A percentile compares a stretch with the other conserved stretches of the same genome.
Evolutionary conservation across 2,329 filamentous ascomycete species (phyloP).

Genomic region (Penicillium digitatum): DNA sequence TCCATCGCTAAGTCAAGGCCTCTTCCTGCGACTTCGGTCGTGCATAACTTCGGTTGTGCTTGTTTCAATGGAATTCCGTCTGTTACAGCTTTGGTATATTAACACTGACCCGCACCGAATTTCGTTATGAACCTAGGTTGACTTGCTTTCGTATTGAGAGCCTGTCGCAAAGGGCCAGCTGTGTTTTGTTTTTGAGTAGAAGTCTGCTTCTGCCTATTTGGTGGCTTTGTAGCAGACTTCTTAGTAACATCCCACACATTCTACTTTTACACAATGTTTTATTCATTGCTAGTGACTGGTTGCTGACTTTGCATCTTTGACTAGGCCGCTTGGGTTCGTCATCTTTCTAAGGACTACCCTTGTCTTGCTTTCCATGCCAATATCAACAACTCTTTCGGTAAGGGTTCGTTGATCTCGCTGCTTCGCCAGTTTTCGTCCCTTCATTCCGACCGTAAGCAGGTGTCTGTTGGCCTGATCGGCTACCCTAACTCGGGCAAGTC

Average conservation of each 20-base stretch:
- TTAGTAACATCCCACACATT: conserved; percentile 99
- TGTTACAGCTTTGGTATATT: conserved; percentile 99
- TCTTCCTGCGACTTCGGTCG: conserved; percentile 58
- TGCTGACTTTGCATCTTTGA: conserved; percentile 29
- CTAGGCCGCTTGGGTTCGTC: conserved; percentile 88
- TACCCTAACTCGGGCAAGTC: conserved; percentile 96
- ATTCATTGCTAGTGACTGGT: conserved; percentile 30
- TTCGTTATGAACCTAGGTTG: conserved; percentile 65
- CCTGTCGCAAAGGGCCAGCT: conserved; percentile 70
- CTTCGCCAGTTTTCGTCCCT: conserved; percentile 88
- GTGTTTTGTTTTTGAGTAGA: conserved; percentile 98
- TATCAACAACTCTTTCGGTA: conserved; percentile 94
- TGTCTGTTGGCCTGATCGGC: conserved; percentile 82
- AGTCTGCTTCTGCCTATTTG: conserved; percentile 63
- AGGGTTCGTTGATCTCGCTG: conserved; percentile 87
- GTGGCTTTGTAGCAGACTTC: conserved; percentile 72
- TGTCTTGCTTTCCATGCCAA: conserved; percentile 92
- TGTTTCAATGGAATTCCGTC: conserved; percentile 69
- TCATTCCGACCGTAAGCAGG: conserved; percentile 87
- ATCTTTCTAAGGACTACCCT: conserved; percentile 83
- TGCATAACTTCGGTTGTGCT: conserved; percentile 33
- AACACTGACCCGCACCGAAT: conserved; percentile 66
- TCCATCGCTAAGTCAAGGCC: conserved; percentile 83
- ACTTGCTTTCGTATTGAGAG: conserved; percentile 83
- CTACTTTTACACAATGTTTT: conserved; percentile 34